Evolutionary conservation across 768 basidiomycete species (phyloP).

Genomic region (Lentinula edodes): DNA sequence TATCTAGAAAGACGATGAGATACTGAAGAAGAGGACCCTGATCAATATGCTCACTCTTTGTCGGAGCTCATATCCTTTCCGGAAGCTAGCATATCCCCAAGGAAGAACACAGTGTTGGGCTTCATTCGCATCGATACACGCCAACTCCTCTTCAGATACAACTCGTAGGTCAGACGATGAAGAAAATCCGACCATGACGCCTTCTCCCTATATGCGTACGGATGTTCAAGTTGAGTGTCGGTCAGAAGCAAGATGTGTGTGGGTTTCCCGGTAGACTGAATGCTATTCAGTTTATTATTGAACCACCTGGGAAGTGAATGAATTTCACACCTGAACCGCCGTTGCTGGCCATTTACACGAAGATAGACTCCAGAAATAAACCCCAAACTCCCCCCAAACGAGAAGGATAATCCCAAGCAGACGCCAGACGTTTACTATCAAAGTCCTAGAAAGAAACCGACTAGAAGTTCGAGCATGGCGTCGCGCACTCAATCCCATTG

Average conservation of each 20-base stretch:
- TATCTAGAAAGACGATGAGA: slow-evolving; percentile 40
- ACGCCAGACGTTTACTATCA: slow-evolving; percentile 38
- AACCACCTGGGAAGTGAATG: slow-evolving; percentile 7
- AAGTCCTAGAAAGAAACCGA: slow-evolving; percentile 16
- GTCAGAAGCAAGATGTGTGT: slow-evolving; percentile 64
- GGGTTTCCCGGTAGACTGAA: slow-evolving; percentile 15
- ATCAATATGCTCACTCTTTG: slow-evolving; percentile 30
- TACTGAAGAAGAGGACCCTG: background rate
- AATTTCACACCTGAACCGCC: slow-evolving; percentile 22
- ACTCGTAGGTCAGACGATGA: slow-evolving; percentile 43
- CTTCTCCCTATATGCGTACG: slow-evolving; percentile 28
- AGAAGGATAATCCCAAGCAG: slow-evolving; percentile 50
- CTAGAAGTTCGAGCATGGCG: slow-evolving; percentile 10
- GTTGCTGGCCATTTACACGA: slow-evolving; percentile 55
- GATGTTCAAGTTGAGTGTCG: slow-evolving; percentile 58
- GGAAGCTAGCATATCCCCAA: slow-evolving; percentile 73
- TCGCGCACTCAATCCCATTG: background rate
- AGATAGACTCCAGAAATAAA: slow-evolving; percentile 53
- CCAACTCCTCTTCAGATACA: slow-evolving; percentile 70
- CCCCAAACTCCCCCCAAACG: slow-evolving; percentile 61
- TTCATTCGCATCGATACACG: slow-evolving; percentile 48
- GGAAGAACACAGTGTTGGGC: slow-evolving; percentile 64
- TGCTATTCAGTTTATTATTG: slow-evolving; percentile 1
- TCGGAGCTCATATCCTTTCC: slow-evolving; percentile 49
- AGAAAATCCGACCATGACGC: slow-evolving; percentile 36